Evolutionary conservation across 805 yeast genomes (phyloP), one percentile per base, ranked within the genome.

Genomic region (Candida endomychidarum): DNA sequence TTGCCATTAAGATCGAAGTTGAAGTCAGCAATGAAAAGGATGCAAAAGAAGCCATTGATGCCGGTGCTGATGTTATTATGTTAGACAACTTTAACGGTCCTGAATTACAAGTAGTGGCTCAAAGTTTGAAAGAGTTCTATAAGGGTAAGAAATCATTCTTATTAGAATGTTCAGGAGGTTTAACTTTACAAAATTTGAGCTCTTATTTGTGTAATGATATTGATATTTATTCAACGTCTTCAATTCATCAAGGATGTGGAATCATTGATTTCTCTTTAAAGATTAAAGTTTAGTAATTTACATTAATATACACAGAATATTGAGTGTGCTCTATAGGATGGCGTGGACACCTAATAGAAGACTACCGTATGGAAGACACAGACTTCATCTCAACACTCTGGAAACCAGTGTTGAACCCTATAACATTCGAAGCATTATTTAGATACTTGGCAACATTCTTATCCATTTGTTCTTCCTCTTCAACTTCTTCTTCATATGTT

Each of bases 41-140:
- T 54, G 98, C 98, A 1, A 71, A 75, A 48, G 97, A 91, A 58
- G 98, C 98, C 18, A 91, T 91, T 52, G 78, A 70, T 11, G 95
- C 97, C 1, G 97, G 98, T 9, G 97, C 97, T 0, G 98, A 90
- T 60, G 86, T 91, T 15, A 83, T 91, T 45, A 90, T 90, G 98
- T 74, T 90, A 55, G 98, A 90, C 57, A 90, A 90, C 60, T 91
- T 91, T 60, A 57, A 72, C 3, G 86, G 88, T 2, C 76, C 72
- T 0, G 83, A 73, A 12, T 68, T 90, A 43, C 79, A 75, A 46
- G 49, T 56, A 0, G 91, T 83, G 14, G 95, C 96, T 0, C 57
- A 57, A 20, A 73, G 63, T 47, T 65, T 90, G 46, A 88, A 83
- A 58, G 42, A 52, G 2, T 70, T 69, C 49, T 86, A 86, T 80